Base-by-base conservation (phyloP, 441 rosid species). In the Erodium trifolium region DNA sequence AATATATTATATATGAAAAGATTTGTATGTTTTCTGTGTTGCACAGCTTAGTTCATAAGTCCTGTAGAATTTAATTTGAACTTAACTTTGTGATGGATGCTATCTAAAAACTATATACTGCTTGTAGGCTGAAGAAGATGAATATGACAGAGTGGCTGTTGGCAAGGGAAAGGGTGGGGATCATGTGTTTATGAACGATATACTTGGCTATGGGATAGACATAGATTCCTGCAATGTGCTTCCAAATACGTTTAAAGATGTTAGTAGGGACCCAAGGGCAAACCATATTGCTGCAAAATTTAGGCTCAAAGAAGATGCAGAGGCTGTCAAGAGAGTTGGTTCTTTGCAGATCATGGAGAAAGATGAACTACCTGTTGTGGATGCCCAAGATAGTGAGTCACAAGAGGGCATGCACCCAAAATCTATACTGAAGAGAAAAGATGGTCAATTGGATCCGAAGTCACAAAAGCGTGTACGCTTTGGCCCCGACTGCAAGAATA, bases 111-210 rank as follows among this genome's bases (percentile, higher is more conserved):
- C 69, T 76, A 53, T 18, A 53, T 53, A 14, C 16, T 53, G 18
- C 16, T 5, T 16, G 70, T 67, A 84, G 86, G 86, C 74, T 51
- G 88, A 84, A 70, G 88, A 84, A 77, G 88, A 84, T 72, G 80
- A 76, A 80, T 82, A 53, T 76, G 88, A 84, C 71, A 79, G 78
- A 77, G 73, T 84, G 19, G 88, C 86, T 14, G 39, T 70, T 2
- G 86, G 86, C 17, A 43, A 73, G 76, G 86, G 73, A 51, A 57
- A 70, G 73, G 76, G 45, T 5, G 72, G 70, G 43, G 76, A 75
- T 49, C 71, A 77, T 65, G 66, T 78, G 67, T 76, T 69, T 59
- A 75, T 79, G 81, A 72, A 72, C 41, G 80, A 73, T 70, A 59
- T 60, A 14, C 45, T 67, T 16, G 72, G 64, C 9, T 67, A 10